These are phyloP conservation scores for Salix koriyanagi DNA, from an alignment of 345 rosid species.

Conservation along the genomic window DNA sequence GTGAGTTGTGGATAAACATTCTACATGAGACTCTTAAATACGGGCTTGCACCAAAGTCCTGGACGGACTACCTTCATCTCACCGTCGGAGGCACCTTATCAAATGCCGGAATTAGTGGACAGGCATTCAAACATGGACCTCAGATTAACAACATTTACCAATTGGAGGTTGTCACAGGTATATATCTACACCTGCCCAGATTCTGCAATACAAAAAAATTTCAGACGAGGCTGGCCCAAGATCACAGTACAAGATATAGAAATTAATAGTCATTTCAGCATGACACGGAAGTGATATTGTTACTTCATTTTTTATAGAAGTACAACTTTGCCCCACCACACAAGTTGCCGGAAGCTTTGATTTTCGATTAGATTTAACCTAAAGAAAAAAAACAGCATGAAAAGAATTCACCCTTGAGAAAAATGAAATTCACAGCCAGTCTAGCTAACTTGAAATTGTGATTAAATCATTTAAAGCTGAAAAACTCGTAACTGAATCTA, in stretches of 20 bases:
- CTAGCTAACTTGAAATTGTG: background rate
- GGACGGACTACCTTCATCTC: constrained; percentile 97
- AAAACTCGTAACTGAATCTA: constrained; percentile 1
- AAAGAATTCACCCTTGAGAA: background rate
- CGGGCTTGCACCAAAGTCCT: constrained; percentile 83
- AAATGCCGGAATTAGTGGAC: constrained; percentile 93
- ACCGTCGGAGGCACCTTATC: constrained; percentile 90
- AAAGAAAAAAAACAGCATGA: background rate
- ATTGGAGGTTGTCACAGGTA: constrained; percentile 91
- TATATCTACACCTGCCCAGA: constrained; percentile 9
- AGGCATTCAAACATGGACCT: constrained; percentile 85
- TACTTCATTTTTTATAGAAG: constrained; percentile 2
- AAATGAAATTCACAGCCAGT: constrained; percentile 12
- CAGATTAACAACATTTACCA: constrained; percentile 79
- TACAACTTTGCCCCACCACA: constrained; percentile 10
- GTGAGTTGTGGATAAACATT: constrained; percentile 83
- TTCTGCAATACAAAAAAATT: background rate
- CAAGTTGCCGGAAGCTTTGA: background rate
- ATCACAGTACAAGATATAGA: background rate
- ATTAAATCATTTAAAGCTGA: background rate
- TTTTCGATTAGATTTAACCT: background rate
- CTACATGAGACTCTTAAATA: constrained; percentile 70
- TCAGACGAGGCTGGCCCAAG: background rate
- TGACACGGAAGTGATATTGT: background rate
- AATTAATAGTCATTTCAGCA: background rate